Evolutionary conservation across 2,329 filamentous ascomycete genomes (phyloP).

Genomic region (Fusarium sp.): DNA sequence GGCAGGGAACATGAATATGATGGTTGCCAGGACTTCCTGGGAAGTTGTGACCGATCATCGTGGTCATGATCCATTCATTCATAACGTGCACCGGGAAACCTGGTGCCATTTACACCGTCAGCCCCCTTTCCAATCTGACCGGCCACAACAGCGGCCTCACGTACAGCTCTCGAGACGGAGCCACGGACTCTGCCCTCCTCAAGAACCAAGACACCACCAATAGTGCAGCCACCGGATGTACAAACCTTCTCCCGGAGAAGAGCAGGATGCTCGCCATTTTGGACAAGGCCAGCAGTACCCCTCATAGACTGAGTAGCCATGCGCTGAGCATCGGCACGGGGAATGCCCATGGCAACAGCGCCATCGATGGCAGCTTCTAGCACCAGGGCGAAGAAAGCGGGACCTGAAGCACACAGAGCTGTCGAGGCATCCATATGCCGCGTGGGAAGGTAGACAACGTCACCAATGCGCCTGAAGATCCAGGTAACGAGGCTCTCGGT

Average conservation of each 20-base stretch:
- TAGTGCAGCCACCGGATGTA: conserved; percentile 82
- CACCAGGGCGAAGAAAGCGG: conserved; percentile 80
- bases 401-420: conserved; percentile 77
- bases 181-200: conserved; percentile 78
- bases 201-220: conserved; percentile 76
- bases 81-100: conserved; percentile 23
- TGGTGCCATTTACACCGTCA: conserved; percentile 51
- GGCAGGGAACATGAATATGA: background rate
- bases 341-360: conserved; percentile 81
- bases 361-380: conserved; percentile 81
- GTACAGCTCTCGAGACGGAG: conserved; percentile 72
- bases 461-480: conserved; percentile 80
- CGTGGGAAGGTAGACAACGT: conserved; percentile 73
- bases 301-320: conserved; percentile 86
- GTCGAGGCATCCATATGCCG: conserved; percentile 77
- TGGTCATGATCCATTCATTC: conserved; percentile 23
- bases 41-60: background rate
- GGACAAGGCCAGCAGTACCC: conserved; percentile 75
- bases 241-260: conserved; percentile 79
- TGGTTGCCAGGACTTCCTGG: background rate
- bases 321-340: conserved; percentile 74
- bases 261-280: conserved; percentile 79
- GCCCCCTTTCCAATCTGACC: conserved; percentile 64
- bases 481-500: conserved; percentile 71
- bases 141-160: conserved; percentile 76